Evolutionary conservation across 1,139 yeast genomes (phyloP).

Genomic region (Debaryomycetaceae sp.): DNA sequence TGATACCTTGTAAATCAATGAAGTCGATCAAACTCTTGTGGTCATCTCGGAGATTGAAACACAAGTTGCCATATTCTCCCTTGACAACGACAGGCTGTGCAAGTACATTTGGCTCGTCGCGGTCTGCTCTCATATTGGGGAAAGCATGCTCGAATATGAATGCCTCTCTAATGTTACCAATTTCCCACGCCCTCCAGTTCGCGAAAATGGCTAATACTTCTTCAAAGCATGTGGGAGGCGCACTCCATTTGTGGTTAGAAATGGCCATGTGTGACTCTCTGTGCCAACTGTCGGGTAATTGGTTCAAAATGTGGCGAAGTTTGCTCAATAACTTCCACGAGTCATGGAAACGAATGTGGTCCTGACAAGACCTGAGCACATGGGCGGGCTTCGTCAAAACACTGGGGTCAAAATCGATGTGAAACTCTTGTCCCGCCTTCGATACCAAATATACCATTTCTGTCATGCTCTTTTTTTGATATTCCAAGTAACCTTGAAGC

Average conservation of each 20-base stretch:
- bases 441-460: conserved; percentile 56
- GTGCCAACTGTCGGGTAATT: conserved; percentile 56
- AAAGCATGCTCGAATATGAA: conserved; percentile 48
- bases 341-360: conserved; percentile 75
- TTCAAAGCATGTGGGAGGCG: conserved; percentile 50
- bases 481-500: conserved; percentile 14
- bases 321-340: conserved; percentile 86
- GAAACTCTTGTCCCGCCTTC: conserved; percentile 54
- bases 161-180: conserved; percentile 42
- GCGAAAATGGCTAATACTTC: conserved; percentile 58
- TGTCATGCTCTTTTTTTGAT: conserved; percentile 18
- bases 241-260: conserved; percentile 23
- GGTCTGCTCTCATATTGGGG: conserved; percentile 7
- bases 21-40: conserved; percentile 13
- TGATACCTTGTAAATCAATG: conserved; percentile 12
- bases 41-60: conserved; percentile 9
- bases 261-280: conserved; percentile 18
- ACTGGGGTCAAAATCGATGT: conserved; percentile 78
- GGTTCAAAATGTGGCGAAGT: conserved; percentile 64
- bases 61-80: conserved; percentile 8
- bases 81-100: conserved; percentile 3
- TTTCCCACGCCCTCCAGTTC: conserved; percentile 94
- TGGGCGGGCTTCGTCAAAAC: conserved; percentile 88
- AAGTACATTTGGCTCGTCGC: conserved; percentile 3
- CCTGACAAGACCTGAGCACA: conserved; percentile 62